phyloP scores from a whole-genome alignment of 371 early-diverging fungal species.

The Lichtheimia hyalospora region DNA sequence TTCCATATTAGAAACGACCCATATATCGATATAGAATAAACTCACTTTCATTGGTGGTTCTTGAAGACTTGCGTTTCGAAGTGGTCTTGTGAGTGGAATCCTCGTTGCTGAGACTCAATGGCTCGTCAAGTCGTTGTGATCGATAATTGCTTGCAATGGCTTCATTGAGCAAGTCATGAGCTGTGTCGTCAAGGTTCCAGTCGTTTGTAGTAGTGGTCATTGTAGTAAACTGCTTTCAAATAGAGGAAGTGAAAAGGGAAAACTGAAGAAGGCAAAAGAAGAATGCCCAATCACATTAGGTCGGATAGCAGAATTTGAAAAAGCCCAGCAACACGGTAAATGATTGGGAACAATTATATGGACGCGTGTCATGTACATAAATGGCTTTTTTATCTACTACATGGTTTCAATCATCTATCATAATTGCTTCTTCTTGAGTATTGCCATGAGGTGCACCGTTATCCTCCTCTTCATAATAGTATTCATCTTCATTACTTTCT shows the following conservation, averaged over 20 bases:
- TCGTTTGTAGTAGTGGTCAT: not conserved
- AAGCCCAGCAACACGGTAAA: no score
- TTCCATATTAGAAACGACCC: not conserved
- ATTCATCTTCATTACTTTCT: not conserved
- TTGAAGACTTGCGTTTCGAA: conserved; percentile 10
- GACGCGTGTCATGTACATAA: no score
- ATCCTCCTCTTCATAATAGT: not conserved
- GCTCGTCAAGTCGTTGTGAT: not conserved
- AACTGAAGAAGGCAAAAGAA: conserved; percentile 1
- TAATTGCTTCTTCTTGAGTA: conserved; percentile 1
- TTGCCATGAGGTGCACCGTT: not conserved
- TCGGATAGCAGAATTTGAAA: no score
- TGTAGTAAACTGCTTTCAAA: not conserved
- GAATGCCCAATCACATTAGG: not conserved
- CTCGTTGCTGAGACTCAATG: not conserved
- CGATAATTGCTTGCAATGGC: conserved; percentile 35
- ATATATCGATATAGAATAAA: not conserved
- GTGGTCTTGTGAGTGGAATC: not conserved
- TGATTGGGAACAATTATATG: no score
- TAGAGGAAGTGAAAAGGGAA: not conserved
- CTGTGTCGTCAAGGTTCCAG: conserved; percentile 10
- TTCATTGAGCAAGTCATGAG: conserved; percentile 27
- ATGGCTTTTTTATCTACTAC: no score
- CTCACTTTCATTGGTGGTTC: not conserved
- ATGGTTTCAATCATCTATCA: not conserved